Conservation (phyloP, 352 stramenopile species). For the Globisporangium middletonii region DNA sequence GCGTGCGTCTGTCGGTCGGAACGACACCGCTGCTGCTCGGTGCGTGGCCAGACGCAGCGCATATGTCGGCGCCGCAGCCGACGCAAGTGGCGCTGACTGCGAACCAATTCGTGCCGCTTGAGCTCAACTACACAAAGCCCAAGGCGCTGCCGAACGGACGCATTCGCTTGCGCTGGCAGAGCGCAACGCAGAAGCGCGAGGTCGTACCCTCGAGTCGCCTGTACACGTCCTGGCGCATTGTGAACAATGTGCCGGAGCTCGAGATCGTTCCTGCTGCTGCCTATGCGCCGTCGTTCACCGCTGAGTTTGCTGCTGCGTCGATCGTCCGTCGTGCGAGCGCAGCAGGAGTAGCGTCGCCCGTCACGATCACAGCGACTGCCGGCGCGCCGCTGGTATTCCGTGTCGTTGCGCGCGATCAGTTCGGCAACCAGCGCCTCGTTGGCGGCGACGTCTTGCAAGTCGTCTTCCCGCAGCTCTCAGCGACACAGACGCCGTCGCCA, state of each 20-base stretch:
- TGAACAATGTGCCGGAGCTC: slow-evolving; percentile 48
- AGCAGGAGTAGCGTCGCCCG: not conserved
- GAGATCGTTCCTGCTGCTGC: slow-evolving; percentile 27
- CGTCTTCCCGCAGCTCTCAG: slow-evolving; percentile 24
- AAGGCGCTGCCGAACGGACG: slow-evolving; percentile 20
- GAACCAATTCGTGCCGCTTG: slow-evolving; percentile 32
- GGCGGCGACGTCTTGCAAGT: slow-evolving; percentile 38
- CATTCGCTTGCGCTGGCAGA: slow-evolving; percentile 46
- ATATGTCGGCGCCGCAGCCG: slow-evolving; percentile 8
- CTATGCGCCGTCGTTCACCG: slow-evolving; percentile 30
- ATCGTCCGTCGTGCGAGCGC: not conserved
- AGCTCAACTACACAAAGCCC: slow-evolving; percentile 51
- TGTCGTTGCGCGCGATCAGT: slow-evolving; percentile 34
- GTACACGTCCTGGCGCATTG: slow-evolving; percentile 49
- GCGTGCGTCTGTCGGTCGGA: slow-evolving; percentile 25
- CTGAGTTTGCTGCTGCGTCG: slow-evolving; percentile 17
- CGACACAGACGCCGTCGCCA: slow-evolving; percentile 9
- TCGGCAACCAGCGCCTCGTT: slow-evolving; percentile 23
- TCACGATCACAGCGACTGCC: slow-evolving; percentile 13
- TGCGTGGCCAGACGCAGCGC: slow-evolving; percentile 19
- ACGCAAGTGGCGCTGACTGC: slow-evolving; percentile 19
- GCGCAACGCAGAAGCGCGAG: slow-evolving; percentile 36
- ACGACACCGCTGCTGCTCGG: slow-evolving; percentile 5
- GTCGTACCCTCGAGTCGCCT: slow-evolving; percentile 33
- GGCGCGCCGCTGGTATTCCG: slow-evolving; percentile 22